Base-by-base conservation (phyloP, 192 early-diverging fungal species). In the Backusella westeae region DNA sequence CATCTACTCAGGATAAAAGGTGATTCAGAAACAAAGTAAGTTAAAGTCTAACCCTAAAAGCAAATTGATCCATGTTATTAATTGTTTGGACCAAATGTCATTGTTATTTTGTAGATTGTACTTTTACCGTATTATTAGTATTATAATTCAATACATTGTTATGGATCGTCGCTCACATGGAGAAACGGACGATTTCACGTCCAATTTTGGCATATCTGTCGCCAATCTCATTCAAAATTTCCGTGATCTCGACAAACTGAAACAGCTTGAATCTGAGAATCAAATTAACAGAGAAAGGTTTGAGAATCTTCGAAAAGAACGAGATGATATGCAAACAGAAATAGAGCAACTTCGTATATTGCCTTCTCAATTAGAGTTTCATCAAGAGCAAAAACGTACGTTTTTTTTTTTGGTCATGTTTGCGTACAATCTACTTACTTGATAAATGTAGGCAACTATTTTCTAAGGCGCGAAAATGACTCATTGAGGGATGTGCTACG, bases 111-210 rank as follows among this genome's bases (percentile, higher is more conserved):
- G 15, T 77, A 92, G 90, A 75, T 88, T 87, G 2, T 86, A 91
- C 15, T 95, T 93, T 75, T 90, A 90, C 75, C 92, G 93, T 69
- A 84, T 94, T 14, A 89, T 95, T 49, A 90, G 91, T 76, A 86
- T 89, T 26, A 83, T 93, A 12, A 86, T 93, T n/a, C 88, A 91
- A 6, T 91, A 95, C 59, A 86, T 94, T 15, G 94, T 95, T 19
- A 85, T 92, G 80, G 92, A 95, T 75, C 85, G 92, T 17, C 86
- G 88, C 35, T 81, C 81, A 1, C 74, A 79, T 26, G 77, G 73
- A 1, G 67, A 75, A 23, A 56, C 65, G 3, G 89, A 91, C 34
- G 86, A 87, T 34, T 93, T 92, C 77, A 85, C 86, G 19, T 82
- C 88, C 74, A 88, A 87, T 71, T 87, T 89, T 65, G 91, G 92